Evolutionary conservation across 2,329 filamentous ascomycete genomes (phyloP).

Genomic region (Penicillium sp.): DNA sequence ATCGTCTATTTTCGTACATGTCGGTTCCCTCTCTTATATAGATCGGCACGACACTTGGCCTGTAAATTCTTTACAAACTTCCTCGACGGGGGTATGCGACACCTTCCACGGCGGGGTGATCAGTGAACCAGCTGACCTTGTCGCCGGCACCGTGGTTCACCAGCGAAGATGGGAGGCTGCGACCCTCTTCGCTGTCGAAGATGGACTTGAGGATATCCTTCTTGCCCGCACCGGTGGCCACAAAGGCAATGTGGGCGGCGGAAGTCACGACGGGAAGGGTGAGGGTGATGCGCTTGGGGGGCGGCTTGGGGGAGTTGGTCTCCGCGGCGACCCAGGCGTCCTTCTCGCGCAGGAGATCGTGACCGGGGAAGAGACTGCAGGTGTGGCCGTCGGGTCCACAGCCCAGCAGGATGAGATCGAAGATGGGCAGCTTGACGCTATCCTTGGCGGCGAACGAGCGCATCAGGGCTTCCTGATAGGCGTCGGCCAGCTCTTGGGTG

Average conservation of each 20-base stretch:
- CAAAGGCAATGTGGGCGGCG: constrained; percentile 78
- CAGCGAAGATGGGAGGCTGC: constrained; percentile 73
- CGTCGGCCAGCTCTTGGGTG: constrained; percentile 84
- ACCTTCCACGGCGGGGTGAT: constrained; percentile 76
- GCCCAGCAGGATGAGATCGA: constrained; percentile 87
- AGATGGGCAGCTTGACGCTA: constrained; percentile 88
- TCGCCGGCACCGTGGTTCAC: constrained; percentile 81
- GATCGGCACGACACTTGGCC: too few relatives aligned
- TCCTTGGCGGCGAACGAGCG: constrained; percentile 82
- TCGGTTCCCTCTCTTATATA: too few relatives aligned
- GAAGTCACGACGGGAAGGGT: constrained; percentile 87
- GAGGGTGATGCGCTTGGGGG: constrained; percentile 81
- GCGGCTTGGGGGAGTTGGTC: constrained; percentile 90
- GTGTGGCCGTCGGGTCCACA: constrained; percentile 96
- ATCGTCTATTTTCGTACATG: too few relatives aligned
- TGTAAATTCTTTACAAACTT: constrained; percentile 45
- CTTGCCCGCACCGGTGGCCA: constrained; percentile 85
- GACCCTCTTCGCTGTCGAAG: constrained; percentile 69
- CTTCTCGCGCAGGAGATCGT: constrained; percentile 76
- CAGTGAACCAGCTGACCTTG: constrained; percentile 92
- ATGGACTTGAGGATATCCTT: constrained; percentile 88
- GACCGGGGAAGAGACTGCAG: constrained; percentile 90
- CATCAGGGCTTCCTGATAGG: constrained; percentile 86
- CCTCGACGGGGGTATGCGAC: constrained; percentile 75
- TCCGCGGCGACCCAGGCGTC: constrained; percentile 91